A percentile compares a stretch with the other conserved stretches of the same genome.
phyloP scores from a whole-genome alignment of 2,329 filamentous ascomycete genomes.

The Pseudocercospora crystallina region DNA sequence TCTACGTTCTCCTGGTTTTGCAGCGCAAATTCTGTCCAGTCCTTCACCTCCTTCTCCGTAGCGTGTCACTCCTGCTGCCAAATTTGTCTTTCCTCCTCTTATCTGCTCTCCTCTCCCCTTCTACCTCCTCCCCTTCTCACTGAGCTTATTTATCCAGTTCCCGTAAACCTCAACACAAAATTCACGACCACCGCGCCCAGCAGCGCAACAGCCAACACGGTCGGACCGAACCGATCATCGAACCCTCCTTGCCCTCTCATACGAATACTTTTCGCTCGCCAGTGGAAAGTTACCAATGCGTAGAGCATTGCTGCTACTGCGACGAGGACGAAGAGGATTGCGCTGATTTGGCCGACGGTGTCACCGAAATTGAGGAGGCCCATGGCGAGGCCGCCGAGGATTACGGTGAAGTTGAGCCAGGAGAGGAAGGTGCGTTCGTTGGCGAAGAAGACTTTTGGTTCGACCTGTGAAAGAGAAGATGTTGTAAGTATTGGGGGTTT shows the following conservation, averaged over 20 bases:
- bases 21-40: no score
- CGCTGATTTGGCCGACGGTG: conserved; percentile 82
- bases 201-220: conserved; percentile 81
- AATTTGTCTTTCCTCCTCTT: no score
- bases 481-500: no score
- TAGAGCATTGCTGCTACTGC: conserved; percentile 96
- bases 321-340: conserved; percentile 89
- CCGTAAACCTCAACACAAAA: conserved; percentile 75
- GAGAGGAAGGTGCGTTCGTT: conserved; percentile 99
- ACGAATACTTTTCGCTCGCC: conserved; percentile 90
- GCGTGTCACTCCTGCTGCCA: no score
- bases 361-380: conserved; percentile 99
- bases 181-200: conserved; percentile 91
- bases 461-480: conserved; percentile 63
- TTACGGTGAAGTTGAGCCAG: conserved; percentile 99
- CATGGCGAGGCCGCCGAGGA: conserved; percentile 92
- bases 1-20: no score
- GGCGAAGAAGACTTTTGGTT: conserved; percentile 99
- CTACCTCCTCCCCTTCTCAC: not conserved
- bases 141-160: conserved; percentile 6
- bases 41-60: no score
- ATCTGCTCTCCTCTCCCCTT: not conserved
- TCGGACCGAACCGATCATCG: conserved; percentile 93
- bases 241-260: conserved; percentile 91
- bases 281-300: conserved; percentile 92